A percentile compares a stretch with the other conserved stretches of the same genome.
These are phyloP conservation scores for Neckera pumila DNA, from an alignment of 225 moss, liverwort and hornwort species.

Conservation along the genomic window DNA sequence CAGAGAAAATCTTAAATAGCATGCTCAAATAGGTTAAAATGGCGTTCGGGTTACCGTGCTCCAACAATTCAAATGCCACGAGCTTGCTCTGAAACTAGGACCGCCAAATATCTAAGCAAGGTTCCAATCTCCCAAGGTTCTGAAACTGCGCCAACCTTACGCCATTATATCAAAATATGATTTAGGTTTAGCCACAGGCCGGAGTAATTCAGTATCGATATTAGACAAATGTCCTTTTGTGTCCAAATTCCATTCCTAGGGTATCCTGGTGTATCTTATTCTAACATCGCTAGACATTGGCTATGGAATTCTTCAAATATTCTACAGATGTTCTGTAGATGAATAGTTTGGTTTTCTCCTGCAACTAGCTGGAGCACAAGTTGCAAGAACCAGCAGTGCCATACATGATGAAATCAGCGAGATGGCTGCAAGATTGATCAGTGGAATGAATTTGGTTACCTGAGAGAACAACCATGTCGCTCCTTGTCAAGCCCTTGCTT, in stretches of 20 bases:
- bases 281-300: neutral
- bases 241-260: neutral
- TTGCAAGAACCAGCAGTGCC: too few relatives aligned
- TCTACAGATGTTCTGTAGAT: too few relatives aligned
- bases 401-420: neutral
- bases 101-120: too few relatives aligned
- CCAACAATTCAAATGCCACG: neutral
- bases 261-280: too few relatives aligned
- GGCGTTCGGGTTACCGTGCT: neutral
- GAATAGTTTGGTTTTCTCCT: neutral
- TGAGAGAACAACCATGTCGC: constrained; percentile 46
- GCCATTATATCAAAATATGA: neutral
- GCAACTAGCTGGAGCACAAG: neutral
- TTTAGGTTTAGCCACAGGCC: neutral
- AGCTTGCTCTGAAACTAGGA: neutral
- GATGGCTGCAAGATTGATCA: neutral
- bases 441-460: neutral
- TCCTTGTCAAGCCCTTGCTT: constrained; percentile 32
- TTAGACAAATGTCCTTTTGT: neutral
- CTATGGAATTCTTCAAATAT: neutral
- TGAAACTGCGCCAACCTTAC: neutral
- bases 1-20: neutral
- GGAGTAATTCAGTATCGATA: neutral
- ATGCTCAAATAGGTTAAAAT: neutral
- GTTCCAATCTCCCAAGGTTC: neutral